These are phyloP conservation scores for Penicillium corylophilum DNA, from an alignment of 2,329 filamentous ascomycete genomes.

Conservation along the genomic window DNA sequence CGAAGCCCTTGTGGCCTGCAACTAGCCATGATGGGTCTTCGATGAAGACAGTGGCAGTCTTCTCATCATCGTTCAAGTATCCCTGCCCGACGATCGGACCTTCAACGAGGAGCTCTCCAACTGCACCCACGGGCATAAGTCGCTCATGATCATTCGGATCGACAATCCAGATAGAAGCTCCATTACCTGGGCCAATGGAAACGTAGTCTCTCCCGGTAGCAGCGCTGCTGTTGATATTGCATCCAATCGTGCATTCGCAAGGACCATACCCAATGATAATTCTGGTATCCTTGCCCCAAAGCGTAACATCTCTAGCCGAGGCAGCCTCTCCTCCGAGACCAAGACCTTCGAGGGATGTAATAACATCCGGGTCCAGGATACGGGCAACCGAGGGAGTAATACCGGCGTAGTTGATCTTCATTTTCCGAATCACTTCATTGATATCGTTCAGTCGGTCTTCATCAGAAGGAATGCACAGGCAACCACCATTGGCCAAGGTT, in stretches of 20 bases:
- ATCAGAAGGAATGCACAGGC: conserved; percentile 58
- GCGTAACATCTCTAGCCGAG: conserved; percentile 40
- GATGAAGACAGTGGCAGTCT: conserved; percentile 39
- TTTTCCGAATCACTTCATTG: conserved; percentile 49
- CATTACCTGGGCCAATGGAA: conserved; percentile 40
- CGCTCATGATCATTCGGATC: conserved; percentile 38
- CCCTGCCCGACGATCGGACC: conserved; percentile 50
- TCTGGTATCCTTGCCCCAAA: conserved; percentile 43
- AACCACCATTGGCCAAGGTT: conserved; percentile 57
- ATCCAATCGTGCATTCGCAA: conserved; percentile 45
- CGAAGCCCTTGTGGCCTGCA: conserved; percentile 22
- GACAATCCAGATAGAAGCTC: conserved; percentile 41
- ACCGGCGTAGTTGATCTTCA: conserved; percentile 56
- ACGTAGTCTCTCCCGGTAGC: conserved; percentile 36
- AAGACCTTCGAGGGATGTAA: conserved; percentile 42
- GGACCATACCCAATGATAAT: conserved; percentile 49
- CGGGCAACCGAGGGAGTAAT: conserved; percentile 61
- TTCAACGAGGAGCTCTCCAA: conserved; percentile 50
- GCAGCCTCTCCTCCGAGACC: conserved; percentile 48
- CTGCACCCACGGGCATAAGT: conserved; percentile 44
- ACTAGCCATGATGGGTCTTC: conserved; percentile 40
- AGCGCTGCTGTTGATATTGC: conserved; percentile 39
- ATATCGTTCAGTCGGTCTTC: conserved; percentile 52
- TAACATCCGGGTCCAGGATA: conserved; percentile 43
- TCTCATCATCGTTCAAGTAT: conserved; percentile 44